Conservation (phyloP, 2,329 filamentous ascomycete species). For the Hortaea werneckii region DNA sequence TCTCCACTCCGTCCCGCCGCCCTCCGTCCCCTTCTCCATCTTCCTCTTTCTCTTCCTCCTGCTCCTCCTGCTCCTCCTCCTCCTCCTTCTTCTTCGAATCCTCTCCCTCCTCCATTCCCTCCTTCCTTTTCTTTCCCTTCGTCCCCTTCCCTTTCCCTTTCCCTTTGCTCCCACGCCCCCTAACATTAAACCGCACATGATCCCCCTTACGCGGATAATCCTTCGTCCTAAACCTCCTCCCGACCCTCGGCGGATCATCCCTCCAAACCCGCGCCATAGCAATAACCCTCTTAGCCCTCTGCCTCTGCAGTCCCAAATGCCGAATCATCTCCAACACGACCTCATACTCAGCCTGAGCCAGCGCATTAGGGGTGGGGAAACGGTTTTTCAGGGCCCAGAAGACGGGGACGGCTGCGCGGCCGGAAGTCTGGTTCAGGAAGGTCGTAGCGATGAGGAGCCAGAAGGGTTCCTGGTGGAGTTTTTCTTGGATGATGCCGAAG, state of each 20-base stretch:
- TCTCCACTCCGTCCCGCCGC: too few relatives aligned
- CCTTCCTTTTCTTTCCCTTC: constrained; percentile 15
- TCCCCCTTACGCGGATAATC: constrained; percentile 5
- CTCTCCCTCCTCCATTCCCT: too few relatives aligned
- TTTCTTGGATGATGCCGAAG: constrained; percentile 80
- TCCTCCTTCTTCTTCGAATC: constrained; percentile 36
- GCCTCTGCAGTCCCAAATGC: constrained; percentile 60
- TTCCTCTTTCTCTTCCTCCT: too few relatives aligned
- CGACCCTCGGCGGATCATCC: constrained; percentile 48
- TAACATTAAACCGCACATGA: constrained; percentile 1
- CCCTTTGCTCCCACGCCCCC: too few relatives aligned
- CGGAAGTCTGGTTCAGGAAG: constrained; percentile 74
- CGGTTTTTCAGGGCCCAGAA: constrained; percentile 57
- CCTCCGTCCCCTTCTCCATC: too few relatives aligned
- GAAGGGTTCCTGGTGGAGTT: constrained; percentile 64
- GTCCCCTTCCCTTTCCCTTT: not conserved
- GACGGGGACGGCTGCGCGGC: constrained; percentile 62
- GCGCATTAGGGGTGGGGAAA: constrained; percentile 56
- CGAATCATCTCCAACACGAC: constrained; percentile 55
- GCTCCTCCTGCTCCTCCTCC: too few relatives aligned
- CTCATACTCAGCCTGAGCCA: constrained; percentile 48
- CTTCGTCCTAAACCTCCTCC: constrained; percentile 38
- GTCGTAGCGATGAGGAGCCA: constrained; percentile 72
- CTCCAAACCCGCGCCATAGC: constrained; percentile 62
- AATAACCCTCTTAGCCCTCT: constrained; percentile 59